These are phyloP conservation scores for Papiliotrema terrestris DNA, from an alignment of 1,284 basidiomycete species.

Conservation along the genomic window DNA sequence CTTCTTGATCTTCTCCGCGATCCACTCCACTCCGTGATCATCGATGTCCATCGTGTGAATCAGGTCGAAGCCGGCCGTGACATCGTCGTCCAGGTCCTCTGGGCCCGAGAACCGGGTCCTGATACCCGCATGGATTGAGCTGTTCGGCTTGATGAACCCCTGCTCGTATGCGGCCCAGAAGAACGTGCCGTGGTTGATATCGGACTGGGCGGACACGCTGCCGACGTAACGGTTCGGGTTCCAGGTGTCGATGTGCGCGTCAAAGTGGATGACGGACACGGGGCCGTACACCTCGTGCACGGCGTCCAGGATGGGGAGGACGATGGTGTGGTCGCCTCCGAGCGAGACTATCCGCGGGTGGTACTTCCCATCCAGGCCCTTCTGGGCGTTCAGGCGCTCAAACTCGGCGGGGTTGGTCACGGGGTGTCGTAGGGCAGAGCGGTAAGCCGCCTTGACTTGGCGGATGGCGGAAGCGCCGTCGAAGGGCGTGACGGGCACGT, in stretches of 20 bases:
- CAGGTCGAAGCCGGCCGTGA: conserved; percentile 48
- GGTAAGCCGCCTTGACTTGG: conserved; percentile 47
- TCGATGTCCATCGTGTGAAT: conserved; percentile 50
- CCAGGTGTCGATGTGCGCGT: conserved; percentile 53
- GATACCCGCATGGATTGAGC: conserved; percentile 57
- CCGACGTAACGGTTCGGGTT: conserved; percentile 37
- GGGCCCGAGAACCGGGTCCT: conserved; percentile 36
- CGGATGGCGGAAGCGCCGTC: conserved; percentile 48
- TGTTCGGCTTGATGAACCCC: conserved; percentile 51
- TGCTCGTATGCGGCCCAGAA: conserved; percentile 51
- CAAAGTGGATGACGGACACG: conserved; percentile 50
- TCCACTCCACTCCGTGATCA: conserved; percentile 48
- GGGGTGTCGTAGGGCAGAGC: conserved; percentile 24
- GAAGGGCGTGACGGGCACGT: conserved; percentile 50
- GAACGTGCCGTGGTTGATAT: conserved; percentile 42
- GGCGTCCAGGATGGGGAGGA: conserved; percentile 51
- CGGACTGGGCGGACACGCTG: conserved; percentile 22
- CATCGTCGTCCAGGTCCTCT: conserved; percentile 39
- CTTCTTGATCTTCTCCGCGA: conserved; percentile 43
- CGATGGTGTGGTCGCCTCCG: conserved; percentile 51
- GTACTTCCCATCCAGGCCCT: conserved; percentile 38
- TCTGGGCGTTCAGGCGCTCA: conserved; percentile 21
- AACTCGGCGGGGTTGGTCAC: conserved; percentile 21
- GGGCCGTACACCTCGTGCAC: conserved; percentile 48
- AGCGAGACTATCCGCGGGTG: conserved; percentile 49